Evolutionary conservation across 805 yeast genomes (phyloP).

Genomic region (Candida oleophila): DNA sequence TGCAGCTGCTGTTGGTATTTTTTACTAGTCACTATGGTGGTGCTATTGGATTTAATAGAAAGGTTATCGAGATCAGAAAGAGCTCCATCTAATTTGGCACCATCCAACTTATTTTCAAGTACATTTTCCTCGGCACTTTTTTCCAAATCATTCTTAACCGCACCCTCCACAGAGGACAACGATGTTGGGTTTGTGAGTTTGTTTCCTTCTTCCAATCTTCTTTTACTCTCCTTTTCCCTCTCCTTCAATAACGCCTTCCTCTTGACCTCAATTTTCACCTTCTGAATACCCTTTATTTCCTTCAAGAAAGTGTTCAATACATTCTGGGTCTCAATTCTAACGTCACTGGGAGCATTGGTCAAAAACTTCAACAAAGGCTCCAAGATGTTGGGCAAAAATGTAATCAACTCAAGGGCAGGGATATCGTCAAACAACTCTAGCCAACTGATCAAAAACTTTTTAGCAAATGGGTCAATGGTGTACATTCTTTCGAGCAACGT

Average conservation of each 20-base stretch:
- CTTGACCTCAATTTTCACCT: conserved; percentile 56
- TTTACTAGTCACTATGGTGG: conserved; percentile 22
- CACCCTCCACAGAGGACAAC: conserved; percentile 1
- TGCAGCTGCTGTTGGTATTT: conserved; percentile 5
- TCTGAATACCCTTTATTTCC: conserved; percentile 76
- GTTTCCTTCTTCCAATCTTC: conserved; percentile 1
- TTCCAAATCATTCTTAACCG: conserved; percentile 5
- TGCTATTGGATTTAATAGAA: conserved; percentile 27
- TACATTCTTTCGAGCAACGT: conserved; percentile 87
- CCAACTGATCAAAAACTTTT: conserved; percentile 93
- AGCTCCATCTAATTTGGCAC: conserved; percentile 4
- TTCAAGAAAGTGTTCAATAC: conserved; percentile 71
- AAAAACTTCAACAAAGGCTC: conserved; percentile 80
- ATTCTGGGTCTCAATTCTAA: conserved; percentile 79
- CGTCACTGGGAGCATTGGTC: conserved; percentile 77
- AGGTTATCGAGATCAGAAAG: conserved; percentile 14
- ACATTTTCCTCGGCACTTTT: conserved; percentile 6
- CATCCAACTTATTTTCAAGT: too few species aligned
- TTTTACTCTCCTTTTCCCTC: conserved; percentile 18
- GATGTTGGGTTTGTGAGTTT: neutral
- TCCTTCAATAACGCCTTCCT: conserved; percentile 18
- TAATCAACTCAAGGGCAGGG: conserved; percentile 84
- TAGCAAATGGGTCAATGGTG: conserved; percentile 87
- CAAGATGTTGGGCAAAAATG: conserved; percentile 84
- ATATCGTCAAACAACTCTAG: conserved; percentile 86